phyloP scores from a whole-genome alignment of 2,329 filamentous ascomycete genomes.

The Aspergillus quadricinctus region DNA sequence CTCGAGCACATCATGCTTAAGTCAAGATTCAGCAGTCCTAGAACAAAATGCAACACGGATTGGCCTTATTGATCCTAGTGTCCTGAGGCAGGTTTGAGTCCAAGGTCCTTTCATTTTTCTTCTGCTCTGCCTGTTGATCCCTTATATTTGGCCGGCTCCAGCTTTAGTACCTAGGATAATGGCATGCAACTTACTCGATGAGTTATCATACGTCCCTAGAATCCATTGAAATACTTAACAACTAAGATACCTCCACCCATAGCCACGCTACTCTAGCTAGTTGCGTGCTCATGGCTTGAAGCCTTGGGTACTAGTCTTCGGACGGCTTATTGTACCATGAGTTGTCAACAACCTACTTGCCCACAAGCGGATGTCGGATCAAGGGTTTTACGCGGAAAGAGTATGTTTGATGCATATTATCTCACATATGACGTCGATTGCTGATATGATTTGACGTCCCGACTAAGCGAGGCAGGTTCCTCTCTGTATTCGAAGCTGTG shows the following conservation, averaged over 20 bases:
- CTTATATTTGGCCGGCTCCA: neutral
- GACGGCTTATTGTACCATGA: too few relatives aligned
- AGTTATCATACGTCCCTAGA: too few relatives aligned
- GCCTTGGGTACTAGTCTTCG: too few relatives aligned
- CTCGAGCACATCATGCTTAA: neutral
- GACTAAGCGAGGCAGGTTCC: neutral
- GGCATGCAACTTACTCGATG: constrained; percentile 21
- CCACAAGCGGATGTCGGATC: neutral
- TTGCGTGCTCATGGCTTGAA: too few relatives aligned
- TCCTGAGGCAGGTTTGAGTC: neutral
- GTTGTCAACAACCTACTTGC: too few relatives aligned
- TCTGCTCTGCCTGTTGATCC: neutral
- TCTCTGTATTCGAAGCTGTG: neutral
- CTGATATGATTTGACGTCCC: neutral
- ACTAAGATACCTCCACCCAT: too few relatives aligned
- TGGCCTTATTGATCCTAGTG: neutral
- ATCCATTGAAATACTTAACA: too few relatives aligned
- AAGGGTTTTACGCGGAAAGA: neutral
- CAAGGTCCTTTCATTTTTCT: neutral
- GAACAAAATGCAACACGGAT: neutral
- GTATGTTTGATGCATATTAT: neutral
- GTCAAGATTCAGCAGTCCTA: neutral
- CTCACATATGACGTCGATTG: neutral
- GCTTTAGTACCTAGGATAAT: too few relatives aligned
- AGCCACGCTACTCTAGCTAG: too few relatives aligned